These are phyloP conservation scores for Paramecium octaurelia DNA, from an alignment of 73 alveolate species.

Conservation along the genomic window DNA sequence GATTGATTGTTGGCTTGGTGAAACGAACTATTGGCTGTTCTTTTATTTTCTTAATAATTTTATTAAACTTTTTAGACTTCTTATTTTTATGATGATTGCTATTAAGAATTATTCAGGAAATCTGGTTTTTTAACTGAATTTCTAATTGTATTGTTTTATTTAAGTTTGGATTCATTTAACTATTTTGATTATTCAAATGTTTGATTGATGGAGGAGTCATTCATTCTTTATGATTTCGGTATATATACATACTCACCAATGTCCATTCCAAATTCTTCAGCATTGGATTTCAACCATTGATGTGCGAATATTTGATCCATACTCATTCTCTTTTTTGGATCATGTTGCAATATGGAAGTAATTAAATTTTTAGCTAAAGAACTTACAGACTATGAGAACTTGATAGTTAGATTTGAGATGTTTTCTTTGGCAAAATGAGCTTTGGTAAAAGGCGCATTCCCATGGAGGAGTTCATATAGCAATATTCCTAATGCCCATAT, in stretches of 20 bases:
- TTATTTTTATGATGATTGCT: background rate
- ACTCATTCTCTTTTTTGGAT: constrained; percentile 39
- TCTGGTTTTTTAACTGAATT: background rate
- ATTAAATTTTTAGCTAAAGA: constrained; percentile 35
- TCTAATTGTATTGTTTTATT: background rate
- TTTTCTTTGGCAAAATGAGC: background rate
- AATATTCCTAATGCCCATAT: constrained; percentile 83
- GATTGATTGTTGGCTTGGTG: background rate
- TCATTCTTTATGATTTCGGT: background rate
- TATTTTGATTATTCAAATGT: background rate
- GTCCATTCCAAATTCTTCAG: constrained; percentile 18
- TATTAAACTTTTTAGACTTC: background rate
- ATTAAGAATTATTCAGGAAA: background rate
- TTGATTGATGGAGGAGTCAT: background rate
- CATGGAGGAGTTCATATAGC: constrained; percentile 55
- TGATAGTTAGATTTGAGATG: background rate
- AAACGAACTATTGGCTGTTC: background rate
- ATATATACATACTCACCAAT: background rate
- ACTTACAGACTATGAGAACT: background rate
- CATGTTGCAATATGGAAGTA: background rate
- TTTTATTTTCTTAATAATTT: background rate
- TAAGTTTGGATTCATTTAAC: background rate
- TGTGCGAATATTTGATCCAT: constrained; percentile 44
- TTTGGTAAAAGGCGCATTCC: constrained; percentile 53
- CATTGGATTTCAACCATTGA: background rate